Base-by-base conservation (phyloP, 768 basidiomycete genomes). In the Hortiboletus flavorubellus region DNA sequence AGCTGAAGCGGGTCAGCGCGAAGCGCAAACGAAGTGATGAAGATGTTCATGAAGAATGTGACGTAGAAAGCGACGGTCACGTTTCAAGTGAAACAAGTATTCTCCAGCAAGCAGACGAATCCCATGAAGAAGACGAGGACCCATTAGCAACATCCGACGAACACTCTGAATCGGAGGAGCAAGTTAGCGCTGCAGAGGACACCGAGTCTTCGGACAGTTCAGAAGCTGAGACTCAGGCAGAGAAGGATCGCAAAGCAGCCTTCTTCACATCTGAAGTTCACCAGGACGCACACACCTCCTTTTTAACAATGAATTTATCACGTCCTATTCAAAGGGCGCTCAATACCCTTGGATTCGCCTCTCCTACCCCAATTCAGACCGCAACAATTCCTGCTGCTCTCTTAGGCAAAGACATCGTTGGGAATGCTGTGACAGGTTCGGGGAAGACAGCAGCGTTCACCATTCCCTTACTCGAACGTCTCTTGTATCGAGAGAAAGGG, bases 391-490 rank as follows among this genome's bases (percentile, higher is more conserved):
- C 97, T 16, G 86, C 94, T 41, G 96, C 94, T 23, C 81, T 99
- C 18, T 70, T 95, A 23, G 97, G 97, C 48, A 94, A 97, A 68
- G 97, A 99, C 69, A 82, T 99, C 37, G 94, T 99, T 50, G 97
- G 96, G 33, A 88, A 84, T 55, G 96, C 97, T 18, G 91, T 96
- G 16, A 99, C 97, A 16, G 97, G 97, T 57, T 97, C 94, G 5
- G 97, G 97, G 56, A 99, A 99, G 77, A 99, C 97, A 1, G 96
- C 93, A 10, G 97, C 97, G 2, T 99, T 98, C 74, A 87, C 89
- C 65, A 86, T 98, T 55, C 97, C 97, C 39, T 89, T 95, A 74
- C 72, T 95, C 47, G 97, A 99, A 71, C 87, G 97, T 54, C 77
- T 99, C 31, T 72, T 95, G 51, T 98, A 95, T 67, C 82, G 97